Conservation (phyloP, 2,329 filamentous ascomycete species). For the Aureobasidium sp. region DNA sequence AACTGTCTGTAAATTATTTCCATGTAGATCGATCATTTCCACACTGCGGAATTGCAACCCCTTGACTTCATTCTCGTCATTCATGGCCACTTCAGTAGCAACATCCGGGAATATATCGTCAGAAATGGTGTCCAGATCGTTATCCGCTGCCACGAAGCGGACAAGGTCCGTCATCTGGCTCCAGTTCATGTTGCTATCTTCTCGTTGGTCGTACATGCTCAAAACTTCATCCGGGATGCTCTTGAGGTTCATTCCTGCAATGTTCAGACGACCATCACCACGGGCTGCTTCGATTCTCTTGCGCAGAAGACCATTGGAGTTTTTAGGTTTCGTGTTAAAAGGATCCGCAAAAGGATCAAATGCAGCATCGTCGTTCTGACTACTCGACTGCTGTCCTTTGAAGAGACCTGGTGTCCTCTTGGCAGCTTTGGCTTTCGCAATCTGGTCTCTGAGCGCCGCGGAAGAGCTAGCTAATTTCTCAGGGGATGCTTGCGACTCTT, state of each 20-base stretch:
- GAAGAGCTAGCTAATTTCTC: slow-evolving; percentile 50
- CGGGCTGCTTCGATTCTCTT: slow-evolving; percentile 68
- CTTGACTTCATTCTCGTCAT: slow-evolving; percentile 55
- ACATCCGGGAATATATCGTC: slow-evolving; percentile 74
- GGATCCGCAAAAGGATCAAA: slow-evolving; percentile 58
- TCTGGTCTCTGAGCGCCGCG: slow-evolving; percentile 75
- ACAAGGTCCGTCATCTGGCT: slow-evolving; percentile 85
- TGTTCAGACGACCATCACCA: slow-evolving; percentile 75
- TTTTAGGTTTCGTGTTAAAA: slow-evolving; percentile 60
- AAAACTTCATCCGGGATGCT: slow-evolving; percentile 76
- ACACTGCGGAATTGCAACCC: slow-evolving; percentile 76
- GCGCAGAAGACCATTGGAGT: slow-evolving; percentile 60
- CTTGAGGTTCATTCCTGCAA: slow-evolving; percentile 73
- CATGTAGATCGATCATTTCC: slow-evolving; percentile 77
- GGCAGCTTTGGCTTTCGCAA: slow-evolving; percentile 85
- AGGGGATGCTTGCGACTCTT: background rate
- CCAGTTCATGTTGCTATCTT: slow-evolving; percentile 64
- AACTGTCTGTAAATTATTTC: slow-evolving; percentile 66
- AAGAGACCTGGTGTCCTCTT: slow-evolving; percentile 17
- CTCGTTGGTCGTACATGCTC: slow-evolving; percentile 77
- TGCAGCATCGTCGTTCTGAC: slow-evolving; percentile 42
- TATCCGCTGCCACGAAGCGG: slow-evolving; percentile 79
- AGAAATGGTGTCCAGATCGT: slow-evolving; percentile 69
- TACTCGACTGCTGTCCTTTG: slow-evolving; percentile 11
- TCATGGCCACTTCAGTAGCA: slow-evolving; percentile 46